Evolutionary conservation across 805 yeast genomes (phyloP).

Genomic region (Spathaspora gorwiae): DNA sequence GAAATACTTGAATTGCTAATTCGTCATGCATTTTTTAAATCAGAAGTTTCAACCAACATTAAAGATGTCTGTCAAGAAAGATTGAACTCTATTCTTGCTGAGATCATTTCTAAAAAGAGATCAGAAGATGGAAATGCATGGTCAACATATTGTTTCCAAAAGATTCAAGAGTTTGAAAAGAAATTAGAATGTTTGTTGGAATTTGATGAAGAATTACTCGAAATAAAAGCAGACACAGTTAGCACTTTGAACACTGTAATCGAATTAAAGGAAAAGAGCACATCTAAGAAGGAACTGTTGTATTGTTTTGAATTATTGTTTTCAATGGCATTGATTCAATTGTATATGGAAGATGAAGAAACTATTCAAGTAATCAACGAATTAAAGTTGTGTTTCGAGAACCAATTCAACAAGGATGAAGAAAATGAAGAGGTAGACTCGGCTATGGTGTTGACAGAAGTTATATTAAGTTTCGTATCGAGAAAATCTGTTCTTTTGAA

Average conservation of each 20-base stretch:
- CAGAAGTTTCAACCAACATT: constrained; percentile 27
- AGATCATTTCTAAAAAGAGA: constrained; percentile 44
- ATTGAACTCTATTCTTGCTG: constrained; percentile 63
- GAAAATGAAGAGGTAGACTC: constrained; percentile 27
- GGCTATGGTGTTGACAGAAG: constrained; percentile 37
- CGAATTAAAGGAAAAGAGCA: constrained; percentile 22
- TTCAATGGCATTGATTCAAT: constrained; percentile 71
- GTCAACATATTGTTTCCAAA: constrained; percentile 52
- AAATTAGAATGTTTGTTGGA: constrained; percentile 23
- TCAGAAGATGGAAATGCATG: constrained; percentile 47
- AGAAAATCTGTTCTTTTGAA: constrained; percentile 33
- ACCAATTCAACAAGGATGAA: constrained; percentile 28
- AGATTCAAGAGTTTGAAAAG: constrained; percentile 16
- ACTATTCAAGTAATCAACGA: constrained; percentile 73
- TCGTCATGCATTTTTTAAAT: constrained; percentile 37
- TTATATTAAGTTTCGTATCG: constrained; percentile 41
- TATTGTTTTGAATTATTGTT: constrained; percentile 71
- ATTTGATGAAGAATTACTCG: constrained; percentile 56
- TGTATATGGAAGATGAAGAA: constrained; percentile 74
- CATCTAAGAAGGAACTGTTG: constrained; percentile 32
- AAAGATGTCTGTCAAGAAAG: constrained; percentile 52
- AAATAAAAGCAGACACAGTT: constrained; percentile 46
- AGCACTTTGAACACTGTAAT: constrained; percentile 35
- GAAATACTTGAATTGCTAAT: constrained; percentile 37
- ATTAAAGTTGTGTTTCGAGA: constrained; percentile 55